Percentiles rank a stretch among this genome's conserved stretches.
These are phyloP conservation scores for Parastagonospora nodorum DNA, from an alignment of 2,329 filamentous ascomycete species.

Conservation along the genomic window DNA sequence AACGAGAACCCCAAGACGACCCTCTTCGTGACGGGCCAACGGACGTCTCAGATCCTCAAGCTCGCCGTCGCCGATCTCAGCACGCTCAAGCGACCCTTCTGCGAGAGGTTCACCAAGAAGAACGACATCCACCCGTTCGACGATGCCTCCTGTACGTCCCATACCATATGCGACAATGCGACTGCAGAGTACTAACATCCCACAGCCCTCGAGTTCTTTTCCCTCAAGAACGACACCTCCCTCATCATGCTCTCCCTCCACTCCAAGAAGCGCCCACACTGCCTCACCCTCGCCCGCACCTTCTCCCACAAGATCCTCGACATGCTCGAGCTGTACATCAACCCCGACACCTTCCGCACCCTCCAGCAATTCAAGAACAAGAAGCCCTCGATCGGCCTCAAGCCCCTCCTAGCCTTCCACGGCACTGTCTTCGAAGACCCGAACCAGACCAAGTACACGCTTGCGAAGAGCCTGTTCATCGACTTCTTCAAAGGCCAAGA, in stretches of 20 bases:
- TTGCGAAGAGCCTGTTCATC: slow-evolving; percentile 83
- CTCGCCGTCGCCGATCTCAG: slow-evolving; percentile 85
- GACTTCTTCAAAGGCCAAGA: slow-evolving; percentile 91
- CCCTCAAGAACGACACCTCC: slow-evolving; percentile 91
- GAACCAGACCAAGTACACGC: slow-evolving; percentile 76
- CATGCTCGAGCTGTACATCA: slow-evolving; percentile 89
- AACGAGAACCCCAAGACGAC: slow-evolving; percentile 89
- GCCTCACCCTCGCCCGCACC: slow-evolving; percentile 78
- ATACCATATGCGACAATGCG: background rate
- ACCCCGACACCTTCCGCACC: slow-evolving; percentile 72
- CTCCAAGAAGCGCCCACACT: slow-evolving; percentile 95
- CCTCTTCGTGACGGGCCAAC: slow-evolving; percentile 86
- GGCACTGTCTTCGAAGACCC: slow-evolving; percentile 87
- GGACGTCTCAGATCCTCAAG: slow-evolving; percentile 80
- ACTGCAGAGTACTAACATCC: slow-evolving; percentile 1
- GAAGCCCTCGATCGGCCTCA: slow-evolving; percentile 73
- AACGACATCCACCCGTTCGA: slow-evolving; percentile 96
- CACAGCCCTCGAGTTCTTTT: slow-evolving; percentile 83
- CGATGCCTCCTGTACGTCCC: slow-evolving; percentile 65
- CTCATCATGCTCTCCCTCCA: slow-evolving; percentile 82
- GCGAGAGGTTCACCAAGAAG: slow-evolving; percentile 95
- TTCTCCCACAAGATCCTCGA: slow-evolving; percentile 89
- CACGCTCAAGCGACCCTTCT: slow-evolving; percentile 80
- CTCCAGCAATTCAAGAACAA: slow-evolving; percentile 73
- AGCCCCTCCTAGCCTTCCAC: slow-evolving; percentile 89